Conservation (phyloP, 805 yeast genomes). For the Scheffersomyces spartinae region DNA sequence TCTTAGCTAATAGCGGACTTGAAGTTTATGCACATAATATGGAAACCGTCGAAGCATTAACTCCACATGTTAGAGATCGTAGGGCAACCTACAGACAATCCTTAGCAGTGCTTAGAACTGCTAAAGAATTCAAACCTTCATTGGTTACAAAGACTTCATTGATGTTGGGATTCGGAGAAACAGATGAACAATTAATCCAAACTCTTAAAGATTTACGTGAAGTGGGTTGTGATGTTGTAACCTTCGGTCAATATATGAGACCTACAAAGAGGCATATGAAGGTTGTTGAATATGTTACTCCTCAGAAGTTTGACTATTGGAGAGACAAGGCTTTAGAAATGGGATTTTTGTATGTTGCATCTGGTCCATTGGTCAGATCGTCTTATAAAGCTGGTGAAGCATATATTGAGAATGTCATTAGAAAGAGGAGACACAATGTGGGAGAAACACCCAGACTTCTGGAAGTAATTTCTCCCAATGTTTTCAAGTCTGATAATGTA, state of each 20-base stretch:
- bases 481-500: too few relatives aligned
- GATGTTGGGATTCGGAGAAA: slow-evolving; percentile 96
- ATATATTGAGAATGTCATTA: slow-evolving; percentile 85
- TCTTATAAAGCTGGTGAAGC: slow-evolving; percentile 98
- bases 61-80: slow-evolving; percentile 93
- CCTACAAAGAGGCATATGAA: slow-evolving; percentile 98
- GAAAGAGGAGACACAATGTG: slow-evolving; percentile 49
- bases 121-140: slow-evolving; percentile 64
- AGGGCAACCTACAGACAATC: slow-evolving; percentile 93
- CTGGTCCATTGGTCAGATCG: slow-evolving; percentile 94
- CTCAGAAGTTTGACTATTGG: slow-evolving; percentile 94
- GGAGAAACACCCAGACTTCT: too few relatives aligned
- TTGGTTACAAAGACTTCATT: slow-evolving; percentile 86
- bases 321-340: slow-evolving; percentile 70
- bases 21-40: slow-evolving; percentile 96
- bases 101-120: slow-evolving; percentile 62
- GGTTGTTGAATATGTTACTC: slow-evolving; percentile 89
- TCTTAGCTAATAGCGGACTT: slow-evolving; percentile 74
- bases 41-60: slow-evolving; percentile 91
- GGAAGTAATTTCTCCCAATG: too few relatives aligned
- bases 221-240: slow-evolving; percentile 81
- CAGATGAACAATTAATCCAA: slow-evolving; percentile 76
- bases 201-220: slow-evolving; percentile 69
- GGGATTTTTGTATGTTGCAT: slow-evolving; percentile 94
- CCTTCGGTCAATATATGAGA: slow-evolving; percentile 98